These are phyloP conservation scores for Candida stauntonica DNA, from an alignment of 805 yeast species.

Conservation along the genomic window DNA sequence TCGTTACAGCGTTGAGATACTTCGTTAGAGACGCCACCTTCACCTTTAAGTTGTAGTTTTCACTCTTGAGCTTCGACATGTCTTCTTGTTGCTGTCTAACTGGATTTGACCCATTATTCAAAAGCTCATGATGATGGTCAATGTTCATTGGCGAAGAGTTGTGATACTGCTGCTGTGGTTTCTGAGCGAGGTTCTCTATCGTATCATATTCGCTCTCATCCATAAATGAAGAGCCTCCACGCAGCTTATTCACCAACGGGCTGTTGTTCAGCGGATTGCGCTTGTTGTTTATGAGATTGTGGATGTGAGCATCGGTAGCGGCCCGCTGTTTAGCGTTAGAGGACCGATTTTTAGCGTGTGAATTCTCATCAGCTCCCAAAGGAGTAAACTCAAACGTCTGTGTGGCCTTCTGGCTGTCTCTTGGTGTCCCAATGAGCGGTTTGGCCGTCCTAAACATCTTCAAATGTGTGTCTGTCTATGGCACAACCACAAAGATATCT, in stretches of 20 bases:
- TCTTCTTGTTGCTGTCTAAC: constrained; percentile 29
- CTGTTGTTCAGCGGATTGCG: constrained; percentile 17
- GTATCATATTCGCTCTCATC: constrained; percentile 24
- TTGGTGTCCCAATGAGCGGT: constrained; percentile 15
- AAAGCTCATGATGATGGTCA: constrained; percentile 18
- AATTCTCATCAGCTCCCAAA: constrained; percentile 10
- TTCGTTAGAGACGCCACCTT: constrained; percentile 39
- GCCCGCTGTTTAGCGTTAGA: background rate
- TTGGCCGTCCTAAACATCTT: constrained; percentile 10
- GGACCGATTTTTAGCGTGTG: background rate
- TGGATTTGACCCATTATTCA: constrained; percentile 28
- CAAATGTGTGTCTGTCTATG: background rate
- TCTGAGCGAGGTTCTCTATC: constrained; percentile 14
- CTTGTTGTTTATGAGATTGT: constrained; percentile 7
- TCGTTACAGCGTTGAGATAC: constrained; percentile 35
- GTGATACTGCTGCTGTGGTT: constrained; percentile 2
- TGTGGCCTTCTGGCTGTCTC: constrained; percentile 9
- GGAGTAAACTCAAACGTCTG: constrained; percentile 18
- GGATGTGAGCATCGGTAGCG: constrained; percentile 5
- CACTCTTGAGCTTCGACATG: constrained; percentile 33
- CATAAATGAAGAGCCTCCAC: constrained; percentile 27
- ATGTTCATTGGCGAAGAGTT: constrained; percentile 16
- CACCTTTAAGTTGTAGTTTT: constrained; percentile 41
- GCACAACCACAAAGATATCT: constrained; percentile 4
- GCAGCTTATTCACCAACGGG: constrained; percentile 19